These are phyloP conservation scores for Debaryomycetaceae sp. DNA, from an alignment of 1,139 yeast species.

Conservation along the genomic window DNA sequence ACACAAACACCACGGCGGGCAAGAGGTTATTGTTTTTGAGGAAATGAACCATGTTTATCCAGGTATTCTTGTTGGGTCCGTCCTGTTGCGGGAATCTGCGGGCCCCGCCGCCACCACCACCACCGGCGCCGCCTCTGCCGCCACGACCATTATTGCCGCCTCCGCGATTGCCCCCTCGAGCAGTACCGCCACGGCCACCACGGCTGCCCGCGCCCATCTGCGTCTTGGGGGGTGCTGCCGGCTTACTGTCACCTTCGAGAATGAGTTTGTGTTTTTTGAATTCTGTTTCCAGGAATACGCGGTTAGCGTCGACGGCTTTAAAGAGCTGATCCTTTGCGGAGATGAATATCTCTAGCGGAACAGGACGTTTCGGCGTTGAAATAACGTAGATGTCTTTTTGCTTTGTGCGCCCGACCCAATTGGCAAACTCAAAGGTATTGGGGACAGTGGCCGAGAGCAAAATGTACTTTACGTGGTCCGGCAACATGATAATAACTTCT, in stretches of 20 bases:
- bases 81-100: constrained; percentile 34
- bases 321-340: constrained; percentile 66
- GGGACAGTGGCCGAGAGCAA: constrained; percentile 94
- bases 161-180: constrained; percentile 30
- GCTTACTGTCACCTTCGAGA: constrained; percentile 28
- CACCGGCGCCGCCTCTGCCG: constrained; percentile 13
- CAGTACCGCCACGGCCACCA: constrained; percentile 36
- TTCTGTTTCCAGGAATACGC: constrained; percentile 56
- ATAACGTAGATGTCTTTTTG: constrained; percentile 93
- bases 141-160: constrained; percentile 19
- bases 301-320: constrained; percentile 64
- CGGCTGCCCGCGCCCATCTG: constrained; percentile 33
- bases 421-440: constrained; percentile 93
- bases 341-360: constrained; percentile 76
- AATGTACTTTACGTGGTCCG: constrained; percentile 88
- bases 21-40: constrained; percentile 55
- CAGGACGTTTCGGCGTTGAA: constrained; percentile 92
- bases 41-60: constrained; percentile 68
- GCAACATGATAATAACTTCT: constrained; percentile 92
- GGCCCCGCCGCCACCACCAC: constrained; percentile 10
- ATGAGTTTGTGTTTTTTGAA: constrained; percentile 52
- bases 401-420: constrained; percentile 96
- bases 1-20: constrained; percentile 90
- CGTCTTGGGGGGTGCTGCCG: constrained; percentile 19
- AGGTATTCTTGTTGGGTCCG: constrained; percentile 70